A percentile compares a stretch with the other conserved stretches of the same genome.
phyloP scores from a whole-genome alignment of 306 rosid genomes.

The Prunus mongolica region DNA sequence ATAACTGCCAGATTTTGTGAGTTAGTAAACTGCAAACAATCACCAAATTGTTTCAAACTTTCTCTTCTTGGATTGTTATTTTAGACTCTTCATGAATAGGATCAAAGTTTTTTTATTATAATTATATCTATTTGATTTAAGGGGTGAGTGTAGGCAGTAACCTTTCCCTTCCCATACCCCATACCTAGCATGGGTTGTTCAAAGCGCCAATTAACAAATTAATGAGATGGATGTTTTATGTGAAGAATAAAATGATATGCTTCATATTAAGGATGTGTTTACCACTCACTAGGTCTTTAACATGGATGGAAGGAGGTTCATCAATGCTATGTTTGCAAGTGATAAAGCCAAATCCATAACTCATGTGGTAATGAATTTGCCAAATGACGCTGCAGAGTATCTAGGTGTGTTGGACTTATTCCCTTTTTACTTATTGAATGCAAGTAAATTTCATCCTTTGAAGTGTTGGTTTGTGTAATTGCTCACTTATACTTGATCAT shows the following conservation, averaged over 20 bases:
- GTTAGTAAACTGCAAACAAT: not conserved
- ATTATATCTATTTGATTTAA: not conserved
- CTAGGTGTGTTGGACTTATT: constrained; percentile 46
- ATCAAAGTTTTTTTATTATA: not conserved
- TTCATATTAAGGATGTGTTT: constrained; percentile 17
- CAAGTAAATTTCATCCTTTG: not conserved
- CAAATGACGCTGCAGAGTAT: constrained; percentile 81
- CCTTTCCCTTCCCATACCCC: not conserved
- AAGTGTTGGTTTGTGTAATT: not conserved
- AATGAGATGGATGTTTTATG: not conserved
- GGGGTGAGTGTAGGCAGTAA: not conserved
- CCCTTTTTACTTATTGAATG: not conserved
- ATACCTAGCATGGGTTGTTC: not conserved
- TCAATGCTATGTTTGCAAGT: constrained; percentile 66
- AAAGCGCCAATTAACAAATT: too few species aligned
- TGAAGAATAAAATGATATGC: not conserved
- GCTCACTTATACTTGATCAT: not conserved
- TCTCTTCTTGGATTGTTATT: not conserved
- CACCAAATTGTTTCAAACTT: not conserved
- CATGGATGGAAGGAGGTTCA: constrained; percentile 98
- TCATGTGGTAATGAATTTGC: constrained; percentile 96
- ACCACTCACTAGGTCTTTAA: constrained; percentile 62
- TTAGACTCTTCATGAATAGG: not conserved
- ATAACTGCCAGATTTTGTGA: not conserved
- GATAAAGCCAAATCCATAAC: constrained; percentile 73